Percentiles rank a stretch among this genome's conserved stretches.
Evolutionary conservation across 2,329 filamentous ascomycete genomes (phyloP).

Genomic region (Aureobasidium sp.): DNA sequence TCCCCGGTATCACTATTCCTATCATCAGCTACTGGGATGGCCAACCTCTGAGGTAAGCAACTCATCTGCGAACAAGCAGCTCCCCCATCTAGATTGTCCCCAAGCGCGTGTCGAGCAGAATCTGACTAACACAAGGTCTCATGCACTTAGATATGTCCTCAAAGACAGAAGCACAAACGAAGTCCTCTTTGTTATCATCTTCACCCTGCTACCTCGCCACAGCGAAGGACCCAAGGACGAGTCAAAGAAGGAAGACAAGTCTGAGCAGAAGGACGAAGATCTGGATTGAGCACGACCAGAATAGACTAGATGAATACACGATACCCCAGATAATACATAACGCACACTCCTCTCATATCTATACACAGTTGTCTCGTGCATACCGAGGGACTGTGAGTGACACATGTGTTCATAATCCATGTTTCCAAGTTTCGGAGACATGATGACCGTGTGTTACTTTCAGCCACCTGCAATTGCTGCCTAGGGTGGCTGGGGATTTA

Average conservation of each 20-base stretch:
- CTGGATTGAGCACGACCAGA: not conserved
- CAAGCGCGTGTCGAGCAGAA: not conserved
- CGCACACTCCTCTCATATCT: not conserved
- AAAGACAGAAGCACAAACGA: constrained; percentile 69
- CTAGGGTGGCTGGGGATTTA: constrained; percentile 6
- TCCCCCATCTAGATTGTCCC: not conserved
- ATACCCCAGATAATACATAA: constrained; percentile 1
- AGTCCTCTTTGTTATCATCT: constrained; percentile 73
- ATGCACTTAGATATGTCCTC: constrained; percentile 84
- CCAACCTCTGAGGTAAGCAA: constrained; percentile 62
- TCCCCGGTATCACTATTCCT: constrained; percentile 60
- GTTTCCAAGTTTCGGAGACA: not conserved
- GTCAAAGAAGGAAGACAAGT: constrained; percentile 1
- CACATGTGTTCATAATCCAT: not conserved
- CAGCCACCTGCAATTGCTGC: not conserved
- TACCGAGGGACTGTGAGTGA: not conserved
- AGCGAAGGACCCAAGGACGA: constrained; percentile 37
- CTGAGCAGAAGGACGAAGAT: constrained; percentile 3
- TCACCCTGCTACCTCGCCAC: constrained; percentile 67
- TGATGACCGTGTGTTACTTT: not conserved
- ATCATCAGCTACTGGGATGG: constrained; percentile 78
- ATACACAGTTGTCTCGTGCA: not conserved
- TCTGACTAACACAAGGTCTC: constrained; percentile 52
- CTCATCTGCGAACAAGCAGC: constrained; percentile 6
- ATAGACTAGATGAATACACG: constrained; percentile 2